phyloP scores from a whole-genome alignment of 441 rosid species.

The Lepidium campestre region DNA sequence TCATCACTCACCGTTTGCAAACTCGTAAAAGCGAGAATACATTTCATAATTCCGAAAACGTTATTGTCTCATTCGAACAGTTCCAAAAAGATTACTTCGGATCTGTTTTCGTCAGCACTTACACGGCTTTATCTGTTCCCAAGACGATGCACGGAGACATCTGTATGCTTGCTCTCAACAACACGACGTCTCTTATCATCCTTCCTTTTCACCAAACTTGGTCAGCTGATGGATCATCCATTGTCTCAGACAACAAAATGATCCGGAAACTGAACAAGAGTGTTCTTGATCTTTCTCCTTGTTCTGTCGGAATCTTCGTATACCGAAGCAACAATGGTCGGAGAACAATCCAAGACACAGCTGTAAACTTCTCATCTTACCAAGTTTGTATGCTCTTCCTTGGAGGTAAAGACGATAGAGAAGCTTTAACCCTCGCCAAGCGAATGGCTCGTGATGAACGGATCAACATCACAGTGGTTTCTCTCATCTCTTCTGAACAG shows the following conservation, averaged over 20 bases:
- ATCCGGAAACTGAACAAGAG: slow-evolving; percentile 28
- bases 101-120: slow-evolving; percentile 17
- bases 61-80: slow-evolving; percentile 25
- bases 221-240: slow-evolving; percentile 31
- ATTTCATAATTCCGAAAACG: slow-evolving; percentile 31
- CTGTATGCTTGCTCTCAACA: slow-evolving; percentile 31
- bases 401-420: slow-evolving; percentile 33
- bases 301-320: slow-evolving; percentile 41
- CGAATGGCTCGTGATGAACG: slow-evolving; percentile 26
- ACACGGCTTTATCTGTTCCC: slow-evolving; percentile 29
- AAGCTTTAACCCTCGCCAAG: slow-evolving; percentile 25
- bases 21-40: background rate
- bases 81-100: slow-evolving; percentile 19
- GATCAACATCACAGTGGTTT: slow-evolving; percentile 12
- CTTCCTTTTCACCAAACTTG: slow-evolving; percentile 38
- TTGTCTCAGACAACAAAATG: slow-evolving; percentile 22
- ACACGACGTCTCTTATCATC: slow-evolving; percentile 23
- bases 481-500: background rate
- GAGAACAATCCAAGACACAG: slow-evolving; percentile 22
- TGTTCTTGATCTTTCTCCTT: slow-evolving; percentile 39
- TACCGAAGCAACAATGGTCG: slow-evolving; percentile 18
- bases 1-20: slow-evolving; percentile 42
- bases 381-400: slow-evolving; percentile 21
- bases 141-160: slow-evolving; percentile 35
- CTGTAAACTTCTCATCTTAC: slow-evolving; percentile 14